Evolutionary conservation across 2,329 filamentous ascomycete species (phyloP).

Genomic region (Fusarium mundagurra): DNA sequence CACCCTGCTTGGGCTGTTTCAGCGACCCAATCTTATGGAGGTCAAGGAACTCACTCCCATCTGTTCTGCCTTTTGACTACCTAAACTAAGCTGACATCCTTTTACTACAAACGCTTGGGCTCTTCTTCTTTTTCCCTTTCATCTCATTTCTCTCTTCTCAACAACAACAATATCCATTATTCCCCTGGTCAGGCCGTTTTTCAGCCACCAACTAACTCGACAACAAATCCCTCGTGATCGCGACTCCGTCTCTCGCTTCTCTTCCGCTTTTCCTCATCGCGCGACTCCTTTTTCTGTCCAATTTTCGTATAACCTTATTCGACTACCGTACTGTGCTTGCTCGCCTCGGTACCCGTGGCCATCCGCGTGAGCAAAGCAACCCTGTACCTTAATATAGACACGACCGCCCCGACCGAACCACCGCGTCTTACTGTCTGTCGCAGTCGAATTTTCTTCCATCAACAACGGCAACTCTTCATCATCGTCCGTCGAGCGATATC

Average conservation of each 20-base stretch:
- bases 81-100: conserved; percentile 32
- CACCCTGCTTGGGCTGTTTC: conserved; percentile 31
- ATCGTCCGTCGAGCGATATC: conserved; percentile 21
- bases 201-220: conserved; percentile 19
- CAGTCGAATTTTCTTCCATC: conserved; percentile 7
- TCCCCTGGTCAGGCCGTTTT: conserved; percentile 17
- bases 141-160: conserved; percentile 36
- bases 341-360: neutral
- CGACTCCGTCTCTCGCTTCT: conserved; percentile 32
- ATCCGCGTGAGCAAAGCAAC: conserved; percentile 19
- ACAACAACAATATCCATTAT: conserved; percentile 14
- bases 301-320: conserved; percentile 11
- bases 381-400: conserved; percentile 17
- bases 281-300: conserved; percentile 26
- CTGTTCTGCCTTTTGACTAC: neutral
- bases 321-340: neutral
- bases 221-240: conserved; percentile 15
- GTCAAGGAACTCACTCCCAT: neutral
- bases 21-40: conserved; percentile 14
- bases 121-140: conserved; percentile 25
- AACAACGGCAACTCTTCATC: neutral
- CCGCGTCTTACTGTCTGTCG: conserved; percentile 17
- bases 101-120: conserved; percentile 21
- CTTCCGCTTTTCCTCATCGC: conserved; percentile 10
- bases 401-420: conserved; percentile 22